Conservation (phyloP, 2,329 filamentous ascomycete species). For the Apiospora pterosperma region DNA sequence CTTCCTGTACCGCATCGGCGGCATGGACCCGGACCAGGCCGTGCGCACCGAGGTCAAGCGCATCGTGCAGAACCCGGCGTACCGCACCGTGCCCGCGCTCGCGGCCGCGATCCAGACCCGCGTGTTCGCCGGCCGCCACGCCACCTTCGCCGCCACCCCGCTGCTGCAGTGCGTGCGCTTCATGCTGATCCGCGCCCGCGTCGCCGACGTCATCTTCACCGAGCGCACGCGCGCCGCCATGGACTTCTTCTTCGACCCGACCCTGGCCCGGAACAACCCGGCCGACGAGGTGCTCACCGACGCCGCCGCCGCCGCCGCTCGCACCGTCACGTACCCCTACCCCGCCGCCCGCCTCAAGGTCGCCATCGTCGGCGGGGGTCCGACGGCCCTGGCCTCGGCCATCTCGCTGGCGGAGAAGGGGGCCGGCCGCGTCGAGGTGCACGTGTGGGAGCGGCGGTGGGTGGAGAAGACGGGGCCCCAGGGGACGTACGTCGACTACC, state of each 20-base stretch:
- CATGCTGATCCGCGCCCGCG: constrained; percentile 27
- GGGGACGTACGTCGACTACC: constrained; percentile 26
- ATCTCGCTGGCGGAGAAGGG: constrained; percentile 32
- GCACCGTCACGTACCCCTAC: constrained; percentile 21
- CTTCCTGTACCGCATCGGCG: constrained; percentile 27
- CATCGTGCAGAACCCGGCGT: constrained; percentile 22
- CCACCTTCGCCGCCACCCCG: constrained; percentile 24
- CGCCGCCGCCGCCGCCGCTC: too few relatives aligned
- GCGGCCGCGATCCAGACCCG: constrained; percentile 24
- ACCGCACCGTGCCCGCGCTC: constrained; percentile 22
- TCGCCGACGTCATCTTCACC: background rate
- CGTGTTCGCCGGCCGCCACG: constrained; percentile 26
- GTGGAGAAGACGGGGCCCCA: constrained; percentile 9
- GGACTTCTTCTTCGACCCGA: constrained; percentile 34
- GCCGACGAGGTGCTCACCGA: constrained; percentile 10
- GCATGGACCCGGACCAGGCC: constrained; percentile 22
- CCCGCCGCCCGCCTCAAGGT: constrained; percentile 25
- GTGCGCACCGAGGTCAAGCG: constrained; percentile 20
- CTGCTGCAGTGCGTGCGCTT: constrained; percentile 31
- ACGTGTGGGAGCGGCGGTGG: constrained; percentile 33
- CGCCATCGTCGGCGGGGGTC: constrained; percentile 29
- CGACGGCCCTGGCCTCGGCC: constrained; percentile 28
- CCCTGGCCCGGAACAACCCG: constrained; percentile 24
- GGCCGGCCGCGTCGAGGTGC: constrained; percentile 26
- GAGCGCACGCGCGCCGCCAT: constrained; percentile 12